These are phyloP conservation scores for Blastocladiella britannica DNA, from an alignment of 192 early-diverging fungal genomes.

Conservation along the genomic window DNA sequence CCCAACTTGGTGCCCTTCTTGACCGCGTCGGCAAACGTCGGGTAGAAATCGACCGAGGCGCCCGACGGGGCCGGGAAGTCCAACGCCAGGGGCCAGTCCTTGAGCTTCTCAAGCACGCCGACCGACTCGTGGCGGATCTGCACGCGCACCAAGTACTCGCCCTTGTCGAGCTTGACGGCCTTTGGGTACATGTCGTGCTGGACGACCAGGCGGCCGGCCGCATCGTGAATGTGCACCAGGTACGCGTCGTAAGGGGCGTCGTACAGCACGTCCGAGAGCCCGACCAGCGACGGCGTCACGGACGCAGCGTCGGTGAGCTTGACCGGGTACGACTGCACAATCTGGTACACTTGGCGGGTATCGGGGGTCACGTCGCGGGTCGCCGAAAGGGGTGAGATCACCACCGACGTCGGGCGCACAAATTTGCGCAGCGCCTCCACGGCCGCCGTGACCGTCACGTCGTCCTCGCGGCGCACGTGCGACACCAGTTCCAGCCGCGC, in stretches of 20 bases:
- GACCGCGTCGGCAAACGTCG: slow-evolving; percentile 32
- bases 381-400: slow-evolving; percentile 35
- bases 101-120: slow-evolving; percentile 54
- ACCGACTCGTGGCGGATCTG: slow-evolving; percentile 50
- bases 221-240: slow-evolving; percentile 43
- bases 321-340: slow-evolving; percentile 52
- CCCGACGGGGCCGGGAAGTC: slow-evolving; percentile 39
- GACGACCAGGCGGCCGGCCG: slow-evolving; percentile 47
- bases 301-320: slow-evolving; percentile 27
- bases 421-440: slow-evolving; percentile 39
- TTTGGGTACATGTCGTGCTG: slow-evolving; percentile 55
- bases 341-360: slow-evolving; percentile 39
- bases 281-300: slow-evolving; percentile 20
- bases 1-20: slow-evolving; percentile 24
- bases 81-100: slow-evolving; percentile 32
- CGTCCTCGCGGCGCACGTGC: slow-evolving; percentile 49
- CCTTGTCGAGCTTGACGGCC: slow-evolving; percentile 42
- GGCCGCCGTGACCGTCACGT: slow-evolving; percentile 25
- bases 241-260: slow-evolving; percentile 58
- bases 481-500: slow-evolving; percentile 51
- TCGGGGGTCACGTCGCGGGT: slow-evolving; percentile 60
- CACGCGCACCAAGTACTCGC: slow-evolving; percentile 64
- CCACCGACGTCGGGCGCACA: slow-evolving; percentile 40
- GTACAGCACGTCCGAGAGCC: slow-evolving; percentile 2
- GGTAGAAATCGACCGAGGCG: slow-evolving; percentile 27